These are phyloP conservation scores for Microcos paniculata DNA, from an alignment of 345 rosid species.

Conservation along the genomic window DNA sequence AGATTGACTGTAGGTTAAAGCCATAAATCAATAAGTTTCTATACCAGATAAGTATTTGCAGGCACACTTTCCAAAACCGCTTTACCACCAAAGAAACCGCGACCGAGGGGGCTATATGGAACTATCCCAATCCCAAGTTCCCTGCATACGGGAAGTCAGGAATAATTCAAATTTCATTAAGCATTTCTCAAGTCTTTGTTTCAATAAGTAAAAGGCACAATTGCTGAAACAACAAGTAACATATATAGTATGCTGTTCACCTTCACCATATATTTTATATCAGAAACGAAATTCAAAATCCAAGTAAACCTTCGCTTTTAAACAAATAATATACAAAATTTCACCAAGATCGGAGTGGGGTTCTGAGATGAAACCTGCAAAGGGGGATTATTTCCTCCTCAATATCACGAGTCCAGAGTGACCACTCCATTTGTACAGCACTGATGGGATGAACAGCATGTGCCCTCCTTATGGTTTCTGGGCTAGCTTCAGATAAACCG, in stretches of 20 bases:
- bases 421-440: conserved; percentile 19
- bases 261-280: too few species aligned
- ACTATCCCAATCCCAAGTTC: conserved; percentile 56
- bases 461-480: conserved; percentile 20
- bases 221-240: not conserved
- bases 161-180: not conserved
- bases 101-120: conserved; percentile 53
- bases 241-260: not conserved
- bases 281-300: not conserved
- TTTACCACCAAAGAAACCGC: conserved; percentile 52
- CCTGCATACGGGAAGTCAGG: conserved; percentile 33
- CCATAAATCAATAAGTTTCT: not conserved
- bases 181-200: not conserved
- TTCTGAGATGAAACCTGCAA: conserved; percentile 10
- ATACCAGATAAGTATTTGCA: conserved; percentile 35
- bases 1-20: not conserved
- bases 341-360: not conserved
- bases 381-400: conserved; percentile 21
- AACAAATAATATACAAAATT: not conserved
- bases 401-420: conserved; percentile 19
- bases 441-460: conserved; percentile 22
- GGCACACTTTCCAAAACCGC: conserved; percentile 36
- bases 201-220: not conserved
- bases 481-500: conserved; percentile 18
- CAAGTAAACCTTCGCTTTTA: not conserved